These are phyloP conservation scores for Meredithiella fracta DNA, from an alignment of 2,329 filamentous ascomycete species.

Conservation along the genomic window DNA sequence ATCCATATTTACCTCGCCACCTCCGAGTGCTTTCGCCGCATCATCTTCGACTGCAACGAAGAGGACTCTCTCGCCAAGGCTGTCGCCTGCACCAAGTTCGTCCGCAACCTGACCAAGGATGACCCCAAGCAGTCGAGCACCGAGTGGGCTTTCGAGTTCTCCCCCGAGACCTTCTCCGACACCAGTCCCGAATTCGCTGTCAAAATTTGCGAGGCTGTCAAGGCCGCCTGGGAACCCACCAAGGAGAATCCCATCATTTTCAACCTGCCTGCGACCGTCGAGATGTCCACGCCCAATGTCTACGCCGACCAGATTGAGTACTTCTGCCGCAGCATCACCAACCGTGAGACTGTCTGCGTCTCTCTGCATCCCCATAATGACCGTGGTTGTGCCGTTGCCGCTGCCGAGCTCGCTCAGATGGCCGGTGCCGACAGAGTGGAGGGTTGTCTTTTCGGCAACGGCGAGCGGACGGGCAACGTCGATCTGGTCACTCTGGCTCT, in stretches of 20 bases:
- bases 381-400: constrained; percentile 74
- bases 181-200: constrained; percentile 70
- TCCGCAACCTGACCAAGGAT: constrained; percentile 77
- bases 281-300: constrained; percentile 85
- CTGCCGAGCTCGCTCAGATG: constrained; percentile 88
- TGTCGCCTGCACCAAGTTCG: constrained; percentile 70
- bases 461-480: constrained; percentile 89
- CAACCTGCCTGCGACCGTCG: constrained; percentile 90
- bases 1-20: constrained; percentile 94
- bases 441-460: constrained; percentile 86
- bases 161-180: constrained; percentile 81
- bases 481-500: constrained; percentile 83
- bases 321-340: constrained; percentile 72
- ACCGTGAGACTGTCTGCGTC: constrained; percentile 74
- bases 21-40: constrained; percentile 81
- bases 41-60: constrained; percentile 78
- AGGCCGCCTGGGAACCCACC: constrained; percentile 76
- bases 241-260: constrained; percentile 77
- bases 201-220: constrained; percentile 78
- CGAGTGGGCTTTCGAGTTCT: constrained; percentile 68
- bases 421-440: constrained; percentile 89
- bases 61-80: constrained; percentile 69
- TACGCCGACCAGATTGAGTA: constrained; percentile 95
- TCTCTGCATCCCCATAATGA: constrained; percentile 93
- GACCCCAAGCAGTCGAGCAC: constrained; percentile 40